These are phyloP conservation scores for Exophiala bonariae DNA, from an alignment of 2,329 filamentous ascomycete species.

Conservation along the genomic window DNA sequence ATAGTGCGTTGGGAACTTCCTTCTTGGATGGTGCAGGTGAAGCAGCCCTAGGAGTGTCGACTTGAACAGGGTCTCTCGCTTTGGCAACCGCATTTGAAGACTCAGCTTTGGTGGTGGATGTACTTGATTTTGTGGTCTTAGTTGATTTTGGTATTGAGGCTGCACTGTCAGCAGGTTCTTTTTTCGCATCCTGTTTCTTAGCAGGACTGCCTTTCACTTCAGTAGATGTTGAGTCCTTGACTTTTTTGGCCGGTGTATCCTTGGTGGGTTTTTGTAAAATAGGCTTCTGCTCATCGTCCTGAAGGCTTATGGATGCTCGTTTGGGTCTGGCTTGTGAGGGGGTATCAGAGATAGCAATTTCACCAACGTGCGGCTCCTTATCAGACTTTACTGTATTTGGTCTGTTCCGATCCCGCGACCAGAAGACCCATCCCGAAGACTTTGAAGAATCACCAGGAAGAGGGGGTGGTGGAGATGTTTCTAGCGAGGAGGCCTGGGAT, in stretches of 20 bases:
- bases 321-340: constrained; percentile 27
- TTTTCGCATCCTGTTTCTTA: constrained; percentile 9
- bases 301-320: constrained; percentile 30
- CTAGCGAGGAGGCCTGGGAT: constrained; percentile 23
- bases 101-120: constrained; percentile 19
- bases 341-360: constrained; percentile 29
- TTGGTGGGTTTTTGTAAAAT: constrained; percentile 7
- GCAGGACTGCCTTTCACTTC: background rate
- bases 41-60: constrained; percentile 25
- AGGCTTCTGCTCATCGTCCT: constrained; percentile 16
- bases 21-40: constrained; percentile 30
- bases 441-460: constrained; percentile 22
- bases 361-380: constrained; percentile 23
- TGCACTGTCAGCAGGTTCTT: constrained; percentile 1
- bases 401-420: constrained; percentile 29
- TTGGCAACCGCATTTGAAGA: constrained; percentile 28
- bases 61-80: constrained; percentile 23
- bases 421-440: constrained; percentile 30
- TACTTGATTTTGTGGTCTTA: constrained; percentile 28
- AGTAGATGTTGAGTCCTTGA: constrained; percentile 2
- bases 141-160: constrained; percentile 25
- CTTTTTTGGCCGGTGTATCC: constrained; percentile 12
- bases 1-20: constrained; percentile 45
- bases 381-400: constrained; percentile 12
- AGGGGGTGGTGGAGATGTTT: constrained; percentile 23